phyloP scores from a whole-genome alignment of 805 yeast genomes.

The Jamesozyma spencerorum region DNA sequence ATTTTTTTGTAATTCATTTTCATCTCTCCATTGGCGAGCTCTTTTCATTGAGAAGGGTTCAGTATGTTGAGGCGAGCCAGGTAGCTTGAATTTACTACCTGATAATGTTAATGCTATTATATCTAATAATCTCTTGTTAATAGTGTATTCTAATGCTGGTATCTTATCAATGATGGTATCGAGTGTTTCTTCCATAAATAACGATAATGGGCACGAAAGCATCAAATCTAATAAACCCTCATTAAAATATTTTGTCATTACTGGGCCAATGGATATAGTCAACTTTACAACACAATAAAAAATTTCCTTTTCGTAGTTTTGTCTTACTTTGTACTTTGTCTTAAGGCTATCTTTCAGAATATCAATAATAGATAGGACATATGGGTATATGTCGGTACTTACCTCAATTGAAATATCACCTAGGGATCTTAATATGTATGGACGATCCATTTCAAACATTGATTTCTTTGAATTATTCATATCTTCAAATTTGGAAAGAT shows the following conservation, averaged over 20 bases:
- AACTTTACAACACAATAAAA: conserved; percentile 79
- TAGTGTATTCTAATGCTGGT: conserved; percentile 64
- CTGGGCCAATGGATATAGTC: conserved; percentile 81
- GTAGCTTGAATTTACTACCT: conserved; percentile 68
- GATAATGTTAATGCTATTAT: conserved; percentile 63
- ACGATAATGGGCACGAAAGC: conserved; percentile 69
- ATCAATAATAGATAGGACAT: conserved; percentile 71
- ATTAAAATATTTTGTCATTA: conserved; percentile 73
- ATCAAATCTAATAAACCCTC: conserved; percentile 68
- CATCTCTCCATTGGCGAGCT: conserved; percentile 68
- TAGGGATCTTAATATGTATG: conserved; percentile 62
- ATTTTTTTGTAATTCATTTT: conserved; percentile 62
- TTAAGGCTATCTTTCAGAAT: conserved; percentile 68
- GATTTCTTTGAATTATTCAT: conserved; percentile 30
- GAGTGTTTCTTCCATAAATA: conserved; percentile 66
- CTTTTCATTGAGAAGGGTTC: conserved; percentile 46
- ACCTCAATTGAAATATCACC: conserved; percentile 70
- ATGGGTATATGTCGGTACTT: conserved; percentile 73
- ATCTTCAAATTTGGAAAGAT: conserved; percentile 65
- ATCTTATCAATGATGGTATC: conserved; percentile 55
- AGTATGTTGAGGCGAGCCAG: conserved; percentile 72
- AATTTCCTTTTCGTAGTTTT: conserved; percentile 72
- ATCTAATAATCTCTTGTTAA: conserved; percentile 60
- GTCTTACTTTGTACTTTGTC: conserved; percentile 39
- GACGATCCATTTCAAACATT: conserved; percentile 39